phyloP scores from a whole-genome alignment of 2,329 filamentous ascomycete species.

The Calonectria honghensis region DNA sequence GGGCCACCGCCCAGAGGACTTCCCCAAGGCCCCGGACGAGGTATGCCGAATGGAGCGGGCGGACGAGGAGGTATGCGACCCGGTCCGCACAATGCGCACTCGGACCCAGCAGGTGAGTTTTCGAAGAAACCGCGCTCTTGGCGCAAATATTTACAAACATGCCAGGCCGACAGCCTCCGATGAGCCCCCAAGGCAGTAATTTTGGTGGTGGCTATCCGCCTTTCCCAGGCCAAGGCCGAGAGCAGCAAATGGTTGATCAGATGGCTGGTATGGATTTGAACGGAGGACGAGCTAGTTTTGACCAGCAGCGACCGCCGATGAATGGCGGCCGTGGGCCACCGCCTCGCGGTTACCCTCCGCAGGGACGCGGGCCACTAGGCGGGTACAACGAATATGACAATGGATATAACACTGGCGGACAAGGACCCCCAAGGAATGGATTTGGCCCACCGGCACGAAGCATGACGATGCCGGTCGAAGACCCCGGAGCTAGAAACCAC shows the following conservation, averaged over 20 bases:
- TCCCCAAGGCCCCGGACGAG: slow-evolving; percentile 53
- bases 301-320: slow-evolving; percentile 52
- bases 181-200: slow-evolving; percentile 55
- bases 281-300: slow-evolving; percentile 53
- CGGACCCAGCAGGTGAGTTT: slow-evolving; percentile 65
- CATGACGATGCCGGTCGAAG: slow-evolving; percentile 76
- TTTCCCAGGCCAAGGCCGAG: slow-evolving; percentile 50
- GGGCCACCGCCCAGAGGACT: slow-evolving; percentile 61
- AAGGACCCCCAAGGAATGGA: slow-evolving; percentile 60
- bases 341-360: slow-evolving; percentile 56
- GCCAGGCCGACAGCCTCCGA: slow-evolving; percentile 52
- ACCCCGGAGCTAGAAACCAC: slow-evolving; percentile 64
- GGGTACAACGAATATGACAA: slow-evolving; percentile 55
- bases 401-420: slow-evolving; percentile 53
- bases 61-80: slow-evolving; percentile 64
- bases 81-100: slow-evolving; percentile 62
- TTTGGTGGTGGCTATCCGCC: slow-evolving; percentile 51
- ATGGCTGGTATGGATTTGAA: slow-evolving; percentile 62
- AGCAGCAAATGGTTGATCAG: slow-evolving; percentile 58
- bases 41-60: slow-evolving; percentile 54
- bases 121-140: slow-evolving; percentile 1
- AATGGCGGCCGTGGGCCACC: slow-evolving; percentile 54
- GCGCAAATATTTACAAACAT: slow-evolving; percentile 40
- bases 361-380: slow-evolving; percentile 55
- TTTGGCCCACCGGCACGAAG: slow-evolving; percentile 74